These are phyloP conservation scores for Leishmania tropica DNA, from an alignment of 208 protist species.

Conservation along the genomic window DNA sequence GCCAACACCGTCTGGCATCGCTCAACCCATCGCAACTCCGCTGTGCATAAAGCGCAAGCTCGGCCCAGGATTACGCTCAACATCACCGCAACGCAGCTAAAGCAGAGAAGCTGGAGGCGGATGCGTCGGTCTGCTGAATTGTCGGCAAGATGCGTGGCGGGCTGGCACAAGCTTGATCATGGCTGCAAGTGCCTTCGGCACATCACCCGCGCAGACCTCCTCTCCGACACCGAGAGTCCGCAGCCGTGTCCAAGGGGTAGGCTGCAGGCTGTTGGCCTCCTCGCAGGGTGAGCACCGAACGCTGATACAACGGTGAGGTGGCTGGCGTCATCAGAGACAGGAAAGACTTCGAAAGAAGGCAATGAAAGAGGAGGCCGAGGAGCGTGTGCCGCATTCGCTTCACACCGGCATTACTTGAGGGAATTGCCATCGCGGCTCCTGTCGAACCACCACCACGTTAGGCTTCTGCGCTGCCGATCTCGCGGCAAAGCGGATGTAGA, in stretches of 20 bases:
- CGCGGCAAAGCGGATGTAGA: neutral
- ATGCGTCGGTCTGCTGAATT: neutral
- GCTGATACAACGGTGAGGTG: neutral
- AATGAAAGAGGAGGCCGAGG: neutral
- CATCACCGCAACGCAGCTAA: neutral
- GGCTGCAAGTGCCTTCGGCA: neutral
- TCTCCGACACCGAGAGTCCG: neutral
- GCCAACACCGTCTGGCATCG: neutral
- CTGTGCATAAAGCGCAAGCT: neutral
- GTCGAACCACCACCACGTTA: too few relatives aligned
- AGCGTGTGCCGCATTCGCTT: neutral
- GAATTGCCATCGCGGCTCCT: too few relatives aligned
- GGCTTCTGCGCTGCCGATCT: slow-evolving; percentile 1
- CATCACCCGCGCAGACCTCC: neutral
- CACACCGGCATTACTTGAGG: too few relatives aligned
- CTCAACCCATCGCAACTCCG: neutral
- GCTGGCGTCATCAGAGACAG: neutral
- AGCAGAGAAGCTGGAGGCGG: too few relatives aligned
- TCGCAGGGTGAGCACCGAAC: neutral
- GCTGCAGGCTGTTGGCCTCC: neutral
- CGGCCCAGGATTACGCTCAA: neutral
- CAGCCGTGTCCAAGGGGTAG: neutral
- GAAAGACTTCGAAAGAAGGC: neutral
- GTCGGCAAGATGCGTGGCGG: neutral
- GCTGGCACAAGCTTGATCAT: neutral